phyloP scores from a whole-genome alignment of 1,284 basidiomycete species.

The Singerocomus inundabilis region DNA sequence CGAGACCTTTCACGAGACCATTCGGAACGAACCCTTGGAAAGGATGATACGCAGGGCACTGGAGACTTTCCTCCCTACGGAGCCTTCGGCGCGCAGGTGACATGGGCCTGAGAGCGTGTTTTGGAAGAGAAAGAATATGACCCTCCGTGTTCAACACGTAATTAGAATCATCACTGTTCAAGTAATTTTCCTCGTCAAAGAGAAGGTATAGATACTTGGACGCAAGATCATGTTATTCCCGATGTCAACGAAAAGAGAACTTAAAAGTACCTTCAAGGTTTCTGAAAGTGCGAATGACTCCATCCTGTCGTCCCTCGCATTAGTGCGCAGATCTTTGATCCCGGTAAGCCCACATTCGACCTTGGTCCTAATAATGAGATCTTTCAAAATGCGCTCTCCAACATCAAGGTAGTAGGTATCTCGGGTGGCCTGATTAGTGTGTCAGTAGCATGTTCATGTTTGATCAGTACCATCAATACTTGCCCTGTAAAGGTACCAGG shows the following conservation, averaged over 20 bases:
- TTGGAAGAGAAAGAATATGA: conserved; percentile 75
- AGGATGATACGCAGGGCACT: conserved; percentile 70
- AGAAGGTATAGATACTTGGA: conserved; percentile 84
- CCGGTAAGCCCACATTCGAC: conserved; percentile 85
- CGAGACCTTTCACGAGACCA: conserved; percentile 43
- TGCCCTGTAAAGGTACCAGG: conserved; percentile 90
- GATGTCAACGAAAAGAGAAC: not conserved
- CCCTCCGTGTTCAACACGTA: conserved; percentile 93
- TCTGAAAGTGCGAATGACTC: conserved; percentile 91
- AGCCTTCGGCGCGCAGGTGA: conserved; percentile 58
- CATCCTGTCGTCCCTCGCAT: conserved; percentile 86
- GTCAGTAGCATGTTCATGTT: conserved; percentile 5
- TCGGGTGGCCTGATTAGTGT: conserved; percentile 71
- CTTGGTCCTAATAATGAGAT: conserved; percentile 71
- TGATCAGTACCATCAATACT: conserved; percentile 27
- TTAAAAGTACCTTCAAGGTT: conserved; percentile 70
- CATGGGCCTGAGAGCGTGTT: conserved; percentile 50
- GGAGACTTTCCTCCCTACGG: conserved; percentile 63
- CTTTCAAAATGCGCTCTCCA: conserved; percentile 79
- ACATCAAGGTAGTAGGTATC: conserved; percentile 91
- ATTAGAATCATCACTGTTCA: conserved; percentile 75
- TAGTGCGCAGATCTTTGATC: conserved; percentile 77
- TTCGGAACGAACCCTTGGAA: conserved; percentile 37
- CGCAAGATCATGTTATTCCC: conserved; percentile 5
- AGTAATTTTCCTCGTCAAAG: conserved; percentile 81